A percentile compares a stretch with the other conserved stretches of the same genome.
Conservation (phyloP, 2,329 filamentous ascomycete genomes). For the Myriosclerotinia curreyana region DNA sequence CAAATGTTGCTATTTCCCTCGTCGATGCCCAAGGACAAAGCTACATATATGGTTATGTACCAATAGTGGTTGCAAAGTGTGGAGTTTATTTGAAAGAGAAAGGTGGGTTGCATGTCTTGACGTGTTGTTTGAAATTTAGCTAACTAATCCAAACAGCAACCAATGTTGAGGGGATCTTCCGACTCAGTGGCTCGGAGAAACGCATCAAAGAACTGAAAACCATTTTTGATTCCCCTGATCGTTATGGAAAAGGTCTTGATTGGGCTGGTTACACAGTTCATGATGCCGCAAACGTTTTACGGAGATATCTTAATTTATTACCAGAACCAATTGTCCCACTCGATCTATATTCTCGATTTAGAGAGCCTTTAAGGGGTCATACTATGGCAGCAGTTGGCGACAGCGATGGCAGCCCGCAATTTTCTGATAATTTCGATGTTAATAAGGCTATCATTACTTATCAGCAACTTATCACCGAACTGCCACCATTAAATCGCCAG, state of each 20-base stretch:
- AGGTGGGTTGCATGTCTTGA: slow-evolving; percentile 55
- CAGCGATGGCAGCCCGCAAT: slow-evolving; percentile 61
- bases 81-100: slow-evolving; percentile 97
- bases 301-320: slow-evolving; percentile 91
- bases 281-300: slow-evolving; percentile 93
- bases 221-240: slow-evolving; percentile 88
- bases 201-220: slow-evolving; percentile 94
- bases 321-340: slow-evolving; percentile 95
- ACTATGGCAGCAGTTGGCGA: slow-evolving; percentile 72
- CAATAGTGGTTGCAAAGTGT: slow-evolving; percentile 97
- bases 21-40: slow-evolving; percentile 89
- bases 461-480: slow-evolving; percentile 85
- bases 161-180: slow-evolving; percentile 93
- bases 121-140: slow-evolving; percentile 16
- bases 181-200: slow-evolving; percentile 92
- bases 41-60: slow-evolving; percentile 98
- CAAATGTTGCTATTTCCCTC: slow-evolving; percentile 95
- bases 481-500: slow-evolving; percentile 90
- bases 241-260: slow-evolving; percentile 93
- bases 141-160: slow-evolving; percentile 61
- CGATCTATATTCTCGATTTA: slow-evolving; percentile 87
- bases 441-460: slow-evolving; percentile 75
- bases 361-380: slow-evolving; percentile 66
- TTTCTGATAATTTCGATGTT: slow-evolving; percentile 71
- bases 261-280: slow-evolving; percentile 99